phyloP scores from a whole-genome alignment of 257 asterid species.

The Euphrasia confusa region DNA sequence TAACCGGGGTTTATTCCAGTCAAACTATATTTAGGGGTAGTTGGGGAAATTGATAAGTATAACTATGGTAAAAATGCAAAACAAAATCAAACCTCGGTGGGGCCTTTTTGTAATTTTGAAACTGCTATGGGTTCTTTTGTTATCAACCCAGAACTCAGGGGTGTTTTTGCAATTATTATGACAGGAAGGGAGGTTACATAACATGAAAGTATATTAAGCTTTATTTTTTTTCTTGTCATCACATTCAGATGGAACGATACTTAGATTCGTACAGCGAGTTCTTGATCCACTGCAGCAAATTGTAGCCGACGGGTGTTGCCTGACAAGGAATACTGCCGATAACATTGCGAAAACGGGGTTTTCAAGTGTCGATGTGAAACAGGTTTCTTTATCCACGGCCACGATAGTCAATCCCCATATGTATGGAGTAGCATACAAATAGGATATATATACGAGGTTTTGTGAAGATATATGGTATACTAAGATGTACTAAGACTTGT shows the following conservation, averaged over 20 bases:
- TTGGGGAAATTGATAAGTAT: neutral
- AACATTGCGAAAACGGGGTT: slow-evolving; percentile 56
- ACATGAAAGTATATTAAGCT: neutral
- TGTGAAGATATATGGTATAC: no score
- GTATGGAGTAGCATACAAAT: slow-evolving; percentile 64
- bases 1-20: no score
- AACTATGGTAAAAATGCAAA: no score
- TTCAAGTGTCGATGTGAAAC: slow-evolving; percentile 40
- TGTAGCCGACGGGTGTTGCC: slow-evolving; percentile 75
- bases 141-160: no score
- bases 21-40: no score
- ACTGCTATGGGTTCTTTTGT: no score
- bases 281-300: slow-evolving; percentile 82
- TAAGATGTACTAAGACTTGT: no score
- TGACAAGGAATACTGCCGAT: slow-evolving; percentile 54
- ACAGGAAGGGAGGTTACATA: neutral
- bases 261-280: slow-evolving; percentile 51
- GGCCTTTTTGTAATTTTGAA: no score
- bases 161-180: no score
- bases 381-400: slow-evolving; percentile 48
- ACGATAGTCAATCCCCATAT: slow-evolving; percentile 60
- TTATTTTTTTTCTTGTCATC: no score
- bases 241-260: slow-evolving; percentile 61
- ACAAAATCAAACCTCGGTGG: no score
- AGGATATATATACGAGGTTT: slow-evolving; percentile 9